Percentiles rank a stretch among this genome's conserved stretches.
These are phyloP conservation scores for Naganishia randhawae DNA, from an alignment of 768 basidiomycete genomes.

Conservation along the genomic window DNA sequence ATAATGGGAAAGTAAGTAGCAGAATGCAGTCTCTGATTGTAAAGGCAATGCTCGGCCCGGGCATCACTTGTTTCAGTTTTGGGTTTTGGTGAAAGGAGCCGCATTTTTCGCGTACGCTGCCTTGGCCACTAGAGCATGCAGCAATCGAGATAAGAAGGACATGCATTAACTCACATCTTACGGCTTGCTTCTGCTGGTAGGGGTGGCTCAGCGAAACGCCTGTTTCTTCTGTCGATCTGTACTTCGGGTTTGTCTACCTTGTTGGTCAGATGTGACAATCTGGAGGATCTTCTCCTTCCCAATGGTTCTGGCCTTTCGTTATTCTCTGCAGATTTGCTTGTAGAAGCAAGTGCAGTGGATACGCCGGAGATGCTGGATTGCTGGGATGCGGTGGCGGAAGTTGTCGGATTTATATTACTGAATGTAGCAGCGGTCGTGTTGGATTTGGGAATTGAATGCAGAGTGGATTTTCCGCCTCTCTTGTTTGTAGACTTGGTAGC, in stretches of 20 bases:
- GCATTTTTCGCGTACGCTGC: neutral
- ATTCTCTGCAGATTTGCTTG: neutral
- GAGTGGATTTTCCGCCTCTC: neutral
- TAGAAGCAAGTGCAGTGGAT: conserved; percentile 3
- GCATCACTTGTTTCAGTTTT: too few relatives aligned
- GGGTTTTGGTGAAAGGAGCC: neutral
- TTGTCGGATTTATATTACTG: neutral
- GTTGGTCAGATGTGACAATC: neutral
- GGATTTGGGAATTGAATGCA: too few relatives aligned
- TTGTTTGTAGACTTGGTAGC: neutral
- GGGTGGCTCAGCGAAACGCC: neutral
- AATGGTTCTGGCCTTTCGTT: neutral
- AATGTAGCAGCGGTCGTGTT: neutral
- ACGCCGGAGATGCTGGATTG: conserved; percentile 17
- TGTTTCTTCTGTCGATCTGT: neutral
- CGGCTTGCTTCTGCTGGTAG: neutral
- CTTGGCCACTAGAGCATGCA: neutral
- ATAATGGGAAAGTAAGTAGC: neutral
- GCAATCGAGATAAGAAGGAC: neutral
- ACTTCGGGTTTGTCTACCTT: neutral
- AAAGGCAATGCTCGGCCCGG: neutral
- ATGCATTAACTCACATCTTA: neutral
- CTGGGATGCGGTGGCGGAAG: conserved; percentile 14
- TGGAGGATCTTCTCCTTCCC: conserved; percentile 4
- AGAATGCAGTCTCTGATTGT: neutral